A percentile compares a stretch with the other conserved stretches of the same genome.
Conservation (phyloP, 2,329 filamentous ascomycete species). For the Ascochyta lentis region DNA sequence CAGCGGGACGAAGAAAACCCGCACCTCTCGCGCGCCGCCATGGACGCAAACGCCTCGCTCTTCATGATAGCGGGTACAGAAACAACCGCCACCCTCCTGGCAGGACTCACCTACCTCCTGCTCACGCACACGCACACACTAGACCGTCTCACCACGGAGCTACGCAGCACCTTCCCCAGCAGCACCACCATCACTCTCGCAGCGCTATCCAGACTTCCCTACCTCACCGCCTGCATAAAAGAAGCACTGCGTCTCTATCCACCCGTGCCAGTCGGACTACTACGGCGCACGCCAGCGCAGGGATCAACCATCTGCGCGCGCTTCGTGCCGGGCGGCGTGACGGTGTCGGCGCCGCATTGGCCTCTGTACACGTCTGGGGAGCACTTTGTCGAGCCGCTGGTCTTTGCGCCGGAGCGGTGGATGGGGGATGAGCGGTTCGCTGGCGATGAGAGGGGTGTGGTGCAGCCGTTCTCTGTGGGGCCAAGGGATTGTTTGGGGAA, state of each 20-base stretch:
- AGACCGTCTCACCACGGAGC: constrained; percentile 37
- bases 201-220: constrained; percentile 39
- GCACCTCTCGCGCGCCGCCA: constrained; percentile 40
- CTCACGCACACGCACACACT: constrained; percentile 37
- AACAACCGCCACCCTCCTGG: constrained; percentile 53
- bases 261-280: constrained; percentile 46
- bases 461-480: constrained; percentile 55
- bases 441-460: constrained; percentile 40
- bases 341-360: constrained; percentile 26
- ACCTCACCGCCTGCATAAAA: constrained; percentile 50
- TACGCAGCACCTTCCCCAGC: constrained; percentile 33
- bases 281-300: constrained; percentile 42
- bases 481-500: constrained; percentile 49
- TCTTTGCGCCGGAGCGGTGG: constrained; percentile 54
- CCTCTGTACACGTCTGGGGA: constrained; percentile 24
- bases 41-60: constrained; percentile 47
- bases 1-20: constrained; percentile 33
- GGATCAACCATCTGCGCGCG: constrained; percentile 48
- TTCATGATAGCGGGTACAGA: constrained; percentile 56
- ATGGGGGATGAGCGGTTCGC: constrained; percentile 32
- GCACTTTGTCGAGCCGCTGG: constrained; percentile 46
- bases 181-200: constrained; percentile 47
- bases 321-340: constrained; percentile 41
- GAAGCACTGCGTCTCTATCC: constrained; percentile 54
- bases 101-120: constrained; percentile 47